Evolutionary conservation across 495 filamentous ascomycete species (phyloP), one percentile per base, ranked within the genome.

Genomic region (Podospora pseudoanserina): DNA sequence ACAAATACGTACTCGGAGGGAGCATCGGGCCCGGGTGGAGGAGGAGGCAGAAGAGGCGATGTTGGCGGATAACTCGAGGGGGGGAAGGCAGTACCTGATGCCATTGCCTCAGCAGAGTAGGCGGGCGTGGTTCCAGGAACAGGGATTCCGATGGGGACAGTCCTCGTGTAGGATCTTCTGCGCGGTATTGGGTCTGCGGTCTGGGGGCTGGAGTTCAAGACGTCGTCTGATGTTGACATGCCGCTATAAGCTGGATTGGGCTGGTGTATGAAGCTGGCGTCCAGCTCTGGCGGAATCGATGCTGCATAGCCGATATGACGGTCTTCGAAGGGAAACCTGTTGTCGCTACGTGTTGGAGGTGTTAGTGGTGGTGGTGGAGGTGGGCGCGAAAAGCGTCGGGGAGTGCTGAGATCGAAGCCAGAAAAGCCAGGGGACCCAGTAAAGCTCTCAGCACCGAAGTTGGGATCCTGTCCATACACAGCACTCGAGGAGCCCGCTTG

Each of bases 61-160:
- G 78, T 78, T 0, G 81, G 79, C 6, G 81, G 81, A 65, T 80
- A 82, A 60, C 81, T 83, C 15, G 80, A 80, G 2, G 80, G 77
- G 3, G 77, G 77, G 64, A 84, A 82, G 9, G 66, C 65, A 1
- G 54, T 62, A 13, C 56, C 63, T 4, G 71, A 67, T 0, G 75
- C 67, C 34, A 73, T 70, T 23, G 73, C 70, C 28, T 70, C 71
- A n/a, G 63, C 23, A 1, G 71, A 70, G 6, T 69, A 69, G 15
- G 67, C 70, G 0, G 57, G 63, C 0, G 65, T 68, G 55, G 54
- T 63, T 30, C 28, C 63, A 16, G 72, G 65, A 15, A 66, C 69
- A 7, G 77, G 74, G 23, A 79, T 72, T 3, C 78, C 74, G 16
- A 82, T 69, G 19, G 82, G 73, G 4, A 82, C 32, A 39, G 72